Conservation (phyloP, 208 protist genomes). For the Wallacemonas sp. region DNA sequence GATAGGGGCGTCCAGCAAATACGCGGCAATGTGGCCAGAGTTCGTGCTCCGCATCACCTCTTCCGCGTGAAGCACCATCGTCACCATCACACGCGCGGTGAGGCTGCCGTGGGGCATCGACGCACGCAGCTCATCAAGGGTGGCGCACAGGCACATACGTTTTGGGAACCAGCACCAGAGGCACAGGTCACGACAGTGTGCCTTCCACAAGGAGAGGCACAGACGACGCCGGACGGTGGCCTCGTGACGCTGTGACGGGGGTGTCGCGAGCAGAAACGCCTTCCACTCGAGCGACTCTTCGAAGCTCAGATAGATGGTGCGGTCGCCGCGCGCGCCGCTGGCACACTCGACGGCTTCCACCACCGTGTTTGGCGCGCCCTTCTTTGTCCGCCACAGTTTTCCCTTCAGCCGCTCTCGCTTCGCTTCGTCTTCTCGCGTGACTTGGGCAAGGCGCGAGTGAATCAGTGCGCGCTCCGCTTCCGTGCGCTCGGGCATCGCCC, state of each 20-base stretch:
- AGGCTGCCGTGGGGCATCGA: constrained; percentile 21
- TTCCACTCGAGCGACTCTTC: constrained; percentile 72
- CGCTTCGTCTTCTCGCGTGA: constrained; percentile 3
- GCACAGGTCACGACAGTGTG: constrained; percentile 42
- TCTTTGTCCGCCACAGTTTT: constrained; percentile 16
- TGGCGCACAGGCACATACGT: constrained; percentile 61
- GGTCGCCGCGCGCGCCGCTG: constrained; percentile 4
- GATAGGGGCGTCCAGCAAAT: constrained; percentile 58
- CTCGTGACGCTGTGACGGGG: constrained; percentile 28
- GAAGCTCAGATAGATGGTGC: constrained; percentile 57
- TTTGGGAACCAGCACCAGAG: constrained; percentile 80
- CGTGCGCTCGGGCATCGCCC: constrained; percentile 36
- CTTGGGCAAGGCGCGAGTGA: constrained; percentile 10
- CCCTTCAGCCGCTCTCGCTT: constrained; percentile 23
- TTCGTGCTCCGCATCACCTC: constrained; percentile 86
- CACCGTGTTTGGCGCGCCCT: not conserved
- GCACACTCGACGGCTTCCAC: not conserved
- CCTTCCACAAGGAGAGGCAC: constrained; percentile 43
- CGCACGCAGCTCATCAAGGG: constrained; percentile 39
- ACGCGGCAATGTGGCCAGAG: constrained; percentile 81
- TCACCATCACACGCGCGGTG: constrained; percentile 33
- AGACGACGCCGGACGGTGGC: constrained; percentile 60
- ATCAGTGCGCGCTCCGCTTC: constrained; percentile 21
- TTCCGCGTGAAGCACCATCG: constrained; percentile 75
- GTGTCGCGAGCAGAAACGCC: constrained; percentile 36